Percentiles rank a stretch among this genome's conserved stretches.
Conservation (phyloP, 306 rosid genomes). For the Gillenia trifoliata region DNA sequence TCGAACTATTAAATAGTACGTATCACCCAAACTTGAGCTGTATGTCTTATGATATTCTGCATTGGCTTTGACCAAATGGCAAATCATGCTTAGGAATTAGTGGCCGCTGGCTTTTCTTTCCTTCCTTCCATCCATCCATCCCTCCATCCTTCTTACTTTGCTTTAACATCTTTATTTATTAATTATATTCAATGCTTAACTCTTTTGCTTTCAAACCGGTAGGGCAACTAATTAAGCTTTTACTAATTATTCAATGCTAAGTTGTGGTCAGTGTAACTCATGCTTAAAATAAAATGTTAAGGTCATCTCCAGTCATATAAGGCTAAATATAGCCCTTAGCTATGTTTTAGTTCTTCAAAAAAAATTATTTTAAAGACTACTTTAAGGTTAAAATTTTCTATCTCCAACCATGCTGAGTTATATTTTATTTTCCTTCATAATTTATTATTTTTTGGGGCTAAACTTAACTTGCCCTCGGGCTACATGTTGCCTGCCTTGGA, state of each 20-base stretch:
- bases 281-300: background rate
- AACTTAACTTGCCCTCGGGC: too few relatives aligned
- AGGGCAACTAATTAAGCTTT: background rate
- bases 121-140: background rate
- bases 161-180: background rate
- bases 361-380: too few relatives aligned
- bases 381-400: too few relatives aligned
- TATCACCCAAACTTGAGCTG: too few relatives aligned
- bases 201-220: background rate
- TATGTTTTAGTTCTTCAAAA: too few relatives aligned
- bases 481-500: too few relatives aligned
- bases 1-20: too few relatives aligned
- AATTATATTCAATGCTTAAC: background rate
- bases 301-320: too few relatives aligned
- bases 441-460: too few relatives aligned
- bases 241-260: background rate
- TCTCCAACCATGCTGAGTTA: too few relatives aligned
- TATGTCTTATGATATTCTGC: constrained; percentile 16
- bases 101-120: background rate
- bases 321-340: too few relatives aligned
- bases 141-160: background rate
- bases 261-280: background rate
- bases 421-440: too few relatives aligned
- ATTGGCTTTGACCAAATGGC: constrained; percentile 15
- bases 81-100: background rate